A percentile compares a stretch with the other conserved stretches of the same genome.
Conservation (phyloP, 768 basidiomycete species). For the Kwoniella shandongensis region DNA sequence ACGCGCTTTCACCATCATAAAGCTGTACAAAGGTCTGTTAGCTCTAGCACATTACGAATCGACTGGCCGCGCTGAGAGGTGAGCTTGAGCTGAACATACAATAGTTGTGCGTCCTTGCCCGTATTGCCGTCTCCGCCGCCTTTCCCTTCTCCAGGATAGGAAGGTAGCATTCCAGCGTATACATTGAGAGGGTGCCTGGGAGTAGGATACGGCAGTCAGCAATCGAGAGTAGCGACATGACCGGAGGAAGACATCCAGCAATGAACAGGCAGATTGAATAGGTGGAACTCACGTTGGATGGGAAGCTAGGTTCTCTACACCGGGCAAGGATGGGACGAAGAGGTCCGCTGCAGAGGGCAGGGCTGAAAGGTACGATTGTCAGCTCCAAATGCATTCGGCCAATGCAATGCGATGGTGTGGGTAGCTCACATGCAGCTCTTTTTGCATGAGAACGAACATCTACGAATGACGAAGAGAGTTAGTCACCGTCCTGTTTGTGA, state of each 20-base stretch:
- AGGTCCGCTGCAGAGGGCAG: conserved; percentile 49
- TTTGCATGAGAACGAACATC: too few species aligned
- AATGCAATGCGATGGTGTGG: not conserved
- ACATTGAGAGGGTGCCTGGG: conserved; percentile 51
- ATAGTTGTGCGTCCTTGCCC: conserved; percentile 50
- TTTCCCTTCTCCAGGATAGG: conserved; percentile 47
- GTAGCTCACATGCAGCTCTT: too few species aligned
- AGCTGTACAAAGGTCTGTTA: conserved; percentile 54
- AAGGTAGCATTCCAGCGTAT: conserved; percentile 51
- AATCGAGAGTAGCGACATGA: not conserved
- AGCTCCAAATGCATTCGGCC: conserved; percentile 6
- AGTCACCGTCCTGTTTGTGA: not conserved
- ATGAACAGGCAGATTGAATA: not conserved
- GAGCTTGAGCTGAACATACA: conserved; percentile 36
- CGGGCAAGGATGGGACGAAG: conserved; percentile 53
- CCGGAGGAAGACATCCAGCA: not conserved
- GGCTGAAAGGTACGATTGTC: conserved; percentile 13
- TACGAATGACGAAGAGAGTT: not conserved
- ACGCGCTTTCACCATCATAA: conserved; percentile 84
- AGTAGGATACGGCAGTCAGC: not conserved
- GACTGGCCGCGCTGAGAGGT: not conserved
- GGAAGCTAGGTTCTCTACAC: conserved; percentile 45
- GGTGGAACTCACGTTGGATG: conserved; percentile 48
- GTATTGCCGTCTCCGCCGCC: conserved; percentile 50
- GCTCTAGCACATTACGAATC: not conserved